Percentiles rank a stretch among this genome's conserved stretches.
phyloP scores from a whole-genome alignment of 202 grass and related monocot species.

The Miscanthus sacchariflorus region DNA sequence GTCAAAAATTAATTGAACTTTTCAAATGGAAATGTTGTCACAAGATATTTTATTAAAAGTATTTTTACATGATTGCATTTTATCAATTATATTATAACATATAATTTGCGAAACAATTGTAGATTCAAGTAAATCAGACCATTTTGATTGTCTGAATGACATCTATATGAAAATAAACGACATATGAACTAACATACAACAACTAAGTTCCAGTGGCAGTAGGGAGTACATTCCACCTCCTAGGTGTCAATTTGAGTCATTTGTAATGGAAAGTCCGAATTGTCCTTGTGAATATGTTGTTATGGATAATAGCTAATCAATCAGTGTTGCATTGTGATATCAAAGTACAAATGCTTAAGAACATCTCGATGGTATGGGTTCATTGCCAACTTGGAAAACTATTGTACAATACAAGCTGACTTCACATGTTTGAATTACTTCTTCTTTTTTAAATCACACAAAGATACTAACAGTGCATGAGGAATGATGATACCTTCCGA shows the following conservation, averaged over 20 bases:
- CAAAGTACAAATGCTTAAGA: constrained; percentile 6
- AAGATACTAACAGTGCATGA: constrained; percentile 5
- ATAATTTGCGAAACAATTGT: not conserved
- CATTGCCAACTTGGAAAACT: not conserved
- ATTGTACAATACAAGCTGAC: not conserved
- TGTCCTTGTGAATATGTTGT: constrained; percentile 15
- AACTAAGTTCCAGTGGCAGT: no score
- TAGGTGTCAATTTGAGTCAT: no score
- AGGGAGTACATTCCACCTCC: no score
- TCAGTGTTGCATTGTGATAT: not conserved
- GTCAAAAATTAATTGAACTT: not conserved
- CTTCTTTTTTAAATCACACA: not conserved
- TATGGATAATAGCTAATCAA: constrained; percentile 8
- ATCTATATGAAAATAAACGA: not conserved
- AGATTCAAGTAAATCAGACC: not conserved
- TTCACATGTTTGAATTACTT: constrained; percentile 19
- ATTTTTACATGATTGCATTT: constrained; percentile 8
- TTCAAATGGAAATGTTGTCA: constrained; percentile 2
- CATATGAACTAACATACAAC: constrained; percentile 15
- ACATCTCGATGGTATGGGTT: not conserved
- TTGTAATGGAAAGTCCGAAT: no score
- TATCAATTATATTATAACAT: not conserved
- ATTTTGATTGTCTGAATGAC: not conserved
- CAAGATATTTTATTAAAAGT: not conserved
- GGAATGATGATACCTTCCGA: constrained; percentile 67